Evolutionary conservation across 352 stramenopile genomes (phyloP), one percentile per base, ranked within the genome.

Genomic region (Pythium periplocum): DNA sequence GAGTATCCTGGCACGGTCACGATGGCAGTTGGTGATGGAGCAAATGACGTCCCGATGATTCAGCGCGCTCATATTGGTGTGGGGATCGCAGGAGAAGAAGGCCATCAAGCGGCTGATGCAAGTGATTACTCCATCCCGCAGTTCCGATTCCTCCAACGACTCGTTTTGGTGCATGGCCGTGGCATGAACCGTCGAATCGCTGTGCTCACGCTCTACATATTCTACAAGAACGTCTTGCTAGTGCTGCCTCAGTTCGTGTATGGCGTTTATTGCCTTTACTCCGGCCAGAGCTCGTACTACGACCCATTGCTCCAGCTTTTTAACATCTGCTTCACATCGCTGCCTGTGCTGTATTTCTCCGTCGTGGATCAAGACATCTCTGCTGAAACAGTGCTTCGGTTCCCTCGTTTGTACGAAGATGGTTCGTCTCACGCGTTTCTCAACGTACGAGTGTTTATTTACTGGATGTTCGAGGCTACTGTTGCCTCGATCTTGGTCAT

Each of bases 31-130:
- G 90, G 94, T 33, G 94, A 98, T 57, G 94, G 94, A 41, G 94
- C 93, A 1, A 98, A 98, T 57, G 94, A 98, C 55, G 94, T 98
- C 2, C 87, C 86, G 12, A 98, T 98, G 93, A 97, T 98, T 48
- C 87, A 97, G 66, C 79, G 89, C 61, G 90, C 87, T n/a, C 83
- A 97, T 51, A 74, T 98, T 26, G 91, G 90, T 35, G 78, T 98
- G 5, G 92, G 91, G 2, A 97, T 98, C 44, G 89, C 72, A 1
- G 92, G 92, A 0, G 85, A 96, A 58, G 92, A 98, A 66, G 92
- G 92, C 12, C 78, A 95, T 62, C 93, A 97, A 59, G 86, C 93
- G 3, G 92, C 97, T 5, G 97, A 97, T 61, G 91, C 90, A 31
- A 93, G 84, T 34, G 93, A 98, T 72, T 98, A 97, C 55, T 87